Evolutionary conservation across 768 basidiomycete species (phyloP).

Genomic region (Suillus spraguei): DNA sequence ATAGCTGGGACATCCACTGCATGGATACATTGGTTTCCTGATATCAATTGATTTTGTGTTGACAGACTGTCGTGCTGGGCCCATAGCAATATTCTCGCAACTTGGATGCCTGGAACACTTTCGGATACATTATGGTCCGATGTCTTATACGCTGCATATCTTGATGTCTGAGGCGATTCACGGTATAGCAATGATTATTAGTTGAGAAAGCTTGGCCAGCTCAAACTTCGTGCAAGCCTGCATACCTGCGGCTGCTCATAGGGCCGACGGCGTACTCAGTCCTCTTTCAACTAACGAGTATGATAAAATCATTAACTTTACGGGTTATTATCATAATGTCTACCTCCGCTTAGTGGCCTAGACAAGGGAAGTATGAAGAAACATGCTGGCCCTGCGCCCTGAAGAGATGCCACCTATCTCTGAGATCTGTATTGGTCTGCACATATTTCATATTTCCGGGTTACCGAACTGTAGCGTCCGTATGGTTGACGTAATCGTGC

Average conservation of each 20-base stretch:
- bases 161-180: too few relatives aligned
- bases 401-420: slow-evolving; percentile 14
- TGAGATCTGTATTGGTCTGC: slow-evolving; percentile 3
- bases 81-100: background rate
- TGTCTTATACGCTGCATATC: background rate
- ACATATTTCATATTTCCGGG: slow-evolving; percentile 3
- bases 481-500: slow-evolving; percentile 14
- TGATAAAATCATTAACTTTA: background rate
- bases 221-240: background rate
- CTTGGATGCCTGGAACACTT: background rate
- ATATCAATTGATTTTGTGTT: background rate
- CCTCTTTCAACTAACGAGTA: background rate
- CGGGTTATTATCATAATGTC: background rate
- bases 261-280: background rate
- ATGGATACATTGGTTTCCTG: background rate
- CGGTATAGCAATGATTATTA: background rate
- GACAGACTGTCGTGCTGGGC: background rate
- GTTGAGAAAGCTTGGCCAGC: background rate
- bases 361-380: slow-evolving; percentile 14
- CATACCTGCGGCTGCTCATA: background rate
- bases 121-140: background rate
- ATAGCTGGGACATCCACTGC: background rate
- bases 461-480: slow-evolving; percentile 13
- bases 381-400: slow-evolving; percentile 11
- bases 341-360: slow-evolving; percentile 9